A percentile compares a stretch with the other conserved stretches of the same genome.
Conservation (phyloP, 2,329 filamentous ascomycete genomes). For the Aureobasidium sp. region DNA sequence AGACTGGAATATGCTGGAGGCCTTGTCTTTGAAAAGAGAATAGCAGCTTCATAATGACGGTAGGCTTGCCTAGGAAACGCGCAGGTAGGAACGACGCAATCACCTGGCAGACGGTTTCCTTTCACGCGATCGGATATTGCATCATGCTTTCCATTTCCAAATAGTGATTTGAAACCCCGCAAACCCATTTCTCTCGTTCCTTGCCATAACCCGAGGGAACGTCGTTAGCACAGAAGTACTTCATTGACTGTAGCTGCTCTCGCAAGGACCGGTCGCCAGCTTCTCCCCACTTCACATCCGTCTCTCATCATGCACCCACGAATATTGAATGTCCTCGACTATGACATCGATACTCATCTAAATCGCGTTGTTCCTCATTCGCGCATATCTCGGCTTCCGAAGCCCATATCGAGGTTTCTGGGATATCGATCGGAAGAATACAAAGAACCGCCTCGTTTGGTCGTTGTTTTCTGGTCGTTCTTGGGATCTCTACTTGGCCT, state of each 20-base stretch:
- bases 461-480: slow-evolving; percentile 35
- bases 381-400: slow-evolving; percentile 55
- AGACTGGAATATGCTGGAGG: no score
- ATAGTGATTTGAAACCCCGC: neutral
- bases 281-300: neutral
- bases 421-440: slow-evolving; percentile 32
- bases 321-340: slow-evolving; percentile 32
- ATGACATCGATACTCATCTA: slow-evolving; percentile 68
- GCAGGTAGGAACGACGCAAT: neutral
- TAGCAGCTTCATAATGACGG: neutral
- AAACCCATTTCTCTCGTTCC: neutral
- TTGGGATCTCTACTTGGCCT: slow-evolving; percentile 37
- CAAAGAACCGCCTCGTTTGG: slow-evolving; percentile 32
- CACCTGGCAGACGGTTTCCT: neutral
- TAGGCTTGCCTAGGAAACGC: neutral
- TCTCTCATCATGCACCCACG: slow-evolving; percentile 6
- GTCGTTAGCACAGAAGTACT: neutral
- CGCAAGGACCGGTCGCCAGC: neutral
- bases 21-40: neutral
- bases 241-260: neutral
- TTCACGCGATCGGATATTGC: neutral
- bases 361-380: slow-evolving; percentile 63
- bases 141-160: neutral
- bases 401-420: slow-evolving; percentile 58
- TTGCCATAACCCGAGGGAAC: neutral